Evolutionary conservation across 164 flowering plant genomes (phyloP), one percentile per base, ranked within the genome.

Genomic region (Nymphaea thermarum): DNA sequence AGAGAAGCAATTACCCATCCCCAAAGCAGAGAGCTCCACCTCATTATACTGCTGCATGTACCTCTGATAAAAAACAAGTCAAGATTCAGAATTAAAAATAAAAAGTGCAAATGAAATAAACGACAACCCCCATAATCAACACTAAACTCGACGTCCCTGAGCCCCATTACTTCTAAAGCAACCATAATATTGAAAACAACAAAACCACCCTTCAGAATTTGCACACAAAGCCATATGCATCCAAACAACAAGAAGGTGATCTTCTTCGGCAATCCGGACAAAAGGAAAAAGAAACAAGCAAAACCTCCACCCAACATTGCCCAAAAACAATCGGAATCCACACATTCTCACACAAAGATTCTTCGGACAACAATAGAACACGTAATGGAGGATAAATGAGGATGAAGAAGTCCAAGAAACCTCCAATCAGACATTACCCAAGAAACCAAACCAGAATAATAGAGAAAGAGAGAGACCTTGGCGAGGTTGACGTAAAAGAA

Each of bases 401-500:
- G 42, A 62, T 17, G 42, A 17, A 62, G 4, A 41, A 62, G 7
- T 4, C 36, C 42, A 62, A 41, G n/a, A 3, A 51, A 8, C 14
- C 57, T 51, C 14, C 8, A 51, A 51, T 8, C 57, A 15, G 12
- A 51, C 8, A 51, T 51, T 4, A 10, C 14, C 57, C 57, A 51
- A 51, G 18, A 59, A 60, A 68, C 25, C 18, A 2, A 5, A 42
- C 6, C 0, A 51, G 61, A 66, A 53, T 4, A 12, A 11, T 4
- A 10, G 51, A 42, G 4, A 57, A 3, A 18, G 42, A 17, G 25
- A 42, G 63, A 17, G 43, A 64, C 45, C 92, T 87, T 85, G 70
- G 92, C 86, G 63, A 87, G 88, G 71, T 86, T 86, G 67, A 86
- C 91, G 65, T 85, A 85, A 75, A 83, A 81, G 77, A 83, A 85